These are phyloP conservation scores for Cercospora sesami DNA, from an alignment of 2,329 filamentous ascomycete species.

Conservation along the genomic window DNA sequence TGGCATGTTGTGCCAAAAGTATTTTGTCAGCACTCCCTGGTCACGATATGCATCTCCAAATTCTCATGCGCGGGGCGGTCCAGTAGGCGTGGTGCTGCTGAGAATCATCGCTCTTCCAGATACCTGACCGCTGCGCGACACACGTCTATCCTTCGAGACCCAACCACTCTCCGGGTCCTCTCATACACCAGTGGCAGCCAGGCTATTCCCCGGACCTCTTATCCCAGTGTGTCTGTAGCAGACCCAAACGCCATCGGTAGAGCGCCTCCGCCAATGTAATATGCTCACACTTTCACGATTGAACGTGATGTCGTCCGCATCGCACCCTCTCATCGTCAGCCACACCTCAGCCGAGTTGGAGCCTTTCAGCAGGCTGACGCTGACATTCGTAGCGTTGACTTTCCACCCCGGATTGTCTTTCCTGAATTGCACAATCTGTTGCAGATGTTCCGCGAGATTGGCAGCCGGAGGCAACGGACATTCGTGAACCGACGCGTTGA, in stretches of 20 bases:
- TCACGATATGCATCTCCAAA: not conserved
- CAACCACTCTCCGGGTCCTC: too few relatives aligned
- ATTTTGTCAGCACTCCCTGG: not conserved
- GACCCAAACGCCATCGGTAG: conserved; percentile 15
- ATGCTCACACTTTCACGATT: conserved; percentile 24
- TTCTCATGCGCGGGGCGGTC: not conserved
- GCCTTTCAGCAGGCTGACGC: conserved; percentile 12
- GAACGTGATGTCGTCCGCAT: conserved; percentile 11
- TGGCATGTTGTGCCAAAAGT: not conserved
- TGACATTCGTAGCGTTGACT: conserved; percentile 14
- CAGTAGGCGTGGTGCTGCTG: not conserved
- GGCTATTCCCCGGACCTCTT: conserved; percentile 17
- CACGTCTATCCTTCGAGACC: not conserved
- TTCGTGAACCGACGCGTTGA: conserved; percentile 17
- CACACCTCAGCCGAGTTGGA: conserved; percentile 22
- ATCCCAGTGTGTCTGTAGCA: conserved; percentile 20
- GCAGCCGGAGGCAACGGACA: conserved; percentile 15
- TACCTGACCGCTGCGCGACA: too few relatives aligned
- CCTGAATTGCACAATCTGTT: conserved; percentile 12
- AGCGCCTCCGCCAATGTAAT: conserved; percentile 18
- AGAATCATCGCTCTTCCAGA: not conserved
- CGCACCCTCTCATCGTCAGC: conserved; percentile 15
- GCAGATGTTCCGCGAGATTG: conserved; percentile 14
- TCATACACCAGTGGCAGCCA: conserved; percentile 3
- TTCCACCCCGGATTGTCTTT: conserved; percentile 17